These are phyloP conservation scores for Phytopythium mirpurense DNA, from an alignment of 352 stramenopile species.

Conservation along the genomic window DNA sequence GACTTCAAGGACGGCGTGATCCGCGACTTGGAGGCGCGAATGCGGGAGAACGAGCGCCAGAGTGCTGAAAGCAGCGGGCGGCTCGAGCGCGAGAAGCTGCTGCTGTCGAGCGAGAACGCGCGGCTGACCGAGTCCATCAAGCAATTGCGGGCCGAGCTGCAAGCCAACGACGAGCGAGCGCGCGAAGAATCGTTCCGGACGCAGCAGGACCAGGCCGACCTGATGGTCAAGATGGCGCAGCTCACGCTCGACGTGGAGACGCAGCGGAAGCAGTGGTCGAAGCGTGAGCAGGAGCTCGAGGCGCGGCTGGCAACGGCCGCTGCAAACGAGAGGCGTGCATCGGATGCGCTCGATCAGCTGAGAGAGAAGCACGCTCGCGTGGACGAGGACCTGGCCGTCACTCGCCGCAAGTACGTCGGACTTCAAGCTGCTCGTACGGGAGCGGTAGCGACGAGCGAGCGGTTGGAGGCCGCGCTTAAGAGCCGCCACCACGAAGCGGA, in stretches of 20 bases:
- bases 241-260: slow-evolving; percentile 28
- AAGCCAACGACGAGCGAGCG: slow-evolving; percentile 3
- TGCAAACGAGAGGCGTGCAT: neutral
- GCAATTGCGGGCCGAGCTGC: slow-evolving; percentile 14
- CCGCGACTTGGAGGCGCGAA: slow-evolving; percentile 31
- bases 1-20: slow-evolving; percentile 63
- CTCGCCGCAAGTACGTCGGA: neutral
- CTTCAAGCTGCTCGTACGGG: slow-evolving; percentile 4
- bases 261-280: slow-evolving; percentile 14
- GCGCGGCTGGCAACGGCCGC: slow-evolving; percentile 3
- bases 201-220: slow-evolving; percentile 25
- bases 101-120: slow-evolving; percentile 9
- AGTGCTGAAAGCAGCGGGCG: slow-evolving; percentile 9
- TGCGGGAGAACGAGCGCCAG: slow-evolving; percentile 26
- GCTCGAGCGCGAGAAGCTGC: slow-evolving; percentile 12
- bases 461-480: slow-evolving; percentile 15
- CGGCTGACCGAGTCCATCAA: slow-evolving; percentile 9
- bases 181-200: slow-evolving; percentile 16
- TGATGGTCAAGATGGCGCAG: slow-evolving; percentile 26
- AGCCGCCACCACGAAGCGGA: slow-evolving; percentile 16
- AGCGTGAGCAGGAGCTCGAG: slow-evolving; percentile 17
- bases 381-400: neutral
- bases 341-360: neutral
- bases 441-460: slow-evolving; percentile 7
- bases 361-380: neutral